Conservation (phyloP, 2,329 filamentous ascomycete species). For the Aspergillus floridensis region DNA sequence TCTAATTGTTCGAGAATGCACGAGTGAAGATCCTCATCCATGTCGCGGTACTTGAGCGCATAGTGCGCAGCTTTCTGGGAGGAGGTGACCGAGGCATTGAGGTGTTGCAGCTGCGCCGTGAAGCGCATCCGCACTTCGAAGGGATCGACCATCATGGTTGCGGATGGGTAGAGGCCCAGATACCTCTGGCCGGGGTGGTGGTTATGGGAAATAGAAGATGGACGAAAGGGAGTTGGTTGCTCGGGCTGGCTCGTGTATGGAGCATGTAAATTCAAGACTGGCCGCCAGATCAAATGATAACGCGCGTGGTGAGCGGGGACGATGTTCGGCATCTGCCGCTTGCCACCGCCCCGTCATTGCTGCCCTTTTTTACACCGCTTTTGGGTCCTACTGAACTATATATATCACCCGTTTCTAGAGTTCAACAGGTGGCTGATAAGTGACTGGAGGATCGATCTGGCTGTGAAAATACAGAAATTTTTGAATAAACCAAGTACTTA, state of each 20-base stretch:
- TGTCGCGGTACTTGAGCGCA: conserved; percentile 88
- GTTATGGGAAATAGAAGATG: neutral
- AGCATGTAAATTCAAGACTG: neutral
- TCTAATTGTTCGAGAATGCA: conserved; percentile 97
- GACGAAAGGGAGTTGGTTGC: neutral
- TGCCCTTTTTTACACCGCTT: neutral
- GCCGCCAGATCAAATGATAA: neutral
- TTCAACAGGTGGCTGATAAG: too few species aligned
- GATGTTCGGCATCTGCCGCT: neutral
- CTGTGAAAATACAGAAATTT: too few species aligned
- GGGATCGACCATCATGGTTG: conserved; percentile 68
- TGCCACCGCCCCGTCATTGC: neutral
- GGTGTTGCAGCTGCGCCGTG: conserved; percentile 80
- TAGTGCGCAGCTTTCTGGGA: conserved; percentile 92
- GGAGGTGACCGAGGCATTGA: conserved; percentile 85
- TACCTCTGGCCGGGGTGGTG: neutral
- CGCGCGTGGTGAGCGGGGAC: neutral
- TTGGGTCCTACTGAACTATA: too few species aligned
- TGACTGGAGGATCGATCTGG: too few species aligned
- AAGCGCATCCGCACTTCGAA: conserved; percentile 99
- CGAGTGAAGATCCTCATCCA: conserved; percentile 95
- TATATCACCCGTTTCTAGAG: too few species aligned
- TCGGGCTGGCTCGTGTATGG: neutral
- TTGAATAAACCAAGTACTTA: too few species aligned
- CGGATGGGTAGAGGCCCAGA: neutral